Percentiles rank a stretch among this genome's conserved stretches.
Evolutionary conservation across 257 asterid genomes (phyloP).

Genomic region (Parsonsia alboflavescens): DNA sequence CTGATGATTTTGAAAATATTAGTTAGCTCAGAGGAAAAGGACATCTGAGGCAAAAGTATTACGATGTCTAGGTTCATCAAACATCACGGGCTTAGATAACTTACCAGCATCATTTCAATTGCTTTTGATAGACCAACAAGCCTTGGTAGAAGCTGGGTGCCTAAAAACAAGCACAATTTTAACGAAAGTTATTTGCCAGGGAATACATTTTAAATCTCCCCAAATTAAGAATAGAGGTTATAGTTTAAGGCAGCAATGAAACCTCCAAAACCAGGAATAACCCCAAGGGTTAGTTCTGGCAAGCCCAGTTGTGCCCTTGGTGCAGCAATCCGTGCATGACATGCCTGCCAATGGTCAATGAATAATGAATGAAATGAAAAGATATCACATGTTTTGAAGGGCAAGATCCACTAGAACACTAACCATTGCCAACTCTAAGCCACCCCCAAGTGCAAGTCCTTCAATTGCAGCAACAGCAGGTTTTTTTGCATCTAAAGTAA

Average conservation of each 20-base stretch:
- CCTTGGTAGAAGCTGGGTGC: constrained; percentile 97
- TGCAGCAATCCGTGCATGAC: constrained; percentile 95
- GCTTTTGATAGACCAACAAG: constrained; percentile 87
- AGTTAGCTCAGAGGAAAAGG: not conserved
- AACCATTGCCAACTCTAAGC: constrained; percentile 90
- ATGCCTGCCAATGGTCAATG: constrained; percentile 45
- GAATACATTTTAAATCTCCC: not conserved
- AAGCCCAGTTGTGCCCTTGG: constrained; percentile 77
- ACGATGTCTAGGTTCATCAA: constrained; percentile 9
- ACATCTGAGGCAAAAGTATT: not conserved
- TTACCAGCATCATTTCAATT: constrained; percentile 84
- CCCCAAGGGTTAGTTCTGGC: constrained; percentile 95
- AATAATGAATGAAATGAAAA: constrained; percentile 7
- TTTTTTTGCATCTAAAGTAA: constrained; percentile 68
- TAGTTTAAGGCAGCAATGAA: constrained; percentile 13
- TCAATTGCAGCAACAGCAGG: constrained; percentile 90
- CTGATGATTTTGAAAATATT: not conserved
- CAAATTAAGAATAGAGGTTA: constrained; percentile 9
- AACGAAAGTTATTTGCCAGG: not conserved
- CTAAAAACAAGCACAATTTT: constrained; percentile 34
- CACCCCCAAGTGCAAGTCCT: constrained; percentile 99
- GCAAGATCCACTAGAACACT: constrained; percentile 17
- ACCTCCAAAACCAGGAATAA: constrained; percentile 98
- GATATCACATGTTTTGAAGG: not conserved
- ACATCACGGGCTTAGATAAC: constrained; percentile 21